Evolutionary conservation across 2,329 filamentous ascomycete species (phyloP), one percentile per base, ranked within the genome.

Genomic region (Stachybotrys echinatus): DNA sequence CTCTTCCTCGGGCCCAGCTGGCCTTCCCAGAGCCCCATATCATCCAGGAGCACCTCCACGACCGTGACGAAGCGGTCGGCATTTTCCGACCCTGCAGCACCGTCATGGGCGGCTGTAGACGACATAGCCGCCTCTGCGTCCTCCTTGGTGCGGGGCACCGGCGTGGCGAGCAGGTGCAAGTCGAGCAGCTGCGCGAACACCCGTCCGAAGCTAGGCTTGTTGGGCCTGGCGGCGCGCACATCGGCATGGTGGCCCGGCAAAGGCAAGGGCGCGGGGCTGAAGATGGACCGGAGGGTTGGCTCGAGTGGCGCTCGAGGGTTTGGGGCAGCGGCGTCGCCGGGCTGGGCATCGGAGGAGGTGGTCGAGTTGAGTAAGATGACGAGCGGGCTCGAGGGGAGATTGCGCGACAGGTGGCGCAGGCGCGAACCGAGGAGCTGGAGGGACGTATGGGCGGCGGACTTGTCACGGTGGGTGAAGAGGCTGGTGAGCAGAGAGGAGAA

Each of bases 301-400:
- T 77, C 74, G 7, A 70, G 55, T 2, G 62, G 61, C 14, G 21
- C n/a, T 7, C 14, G n/a, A 19, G n/a, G 43, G 17, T 50, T 39
- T 12, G 48, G 10, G 27, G 27, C 10, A 10, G 27, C 27, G 27
- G 27, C 27, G 27, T 34, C 27, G 10, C 27, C 42, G 47, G 59
- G 20, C 44, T 14, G 23, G 48, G 23, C 31, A 51, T 48, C 34
- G 50, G 43, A 47, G 47, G 23, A 19, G 20, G 54, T 69, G 1
- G 75, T 79, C 0, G 74, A 73, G 65, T 84, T 84, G 50, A 83
- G 70, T 2, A 84, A 64, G 51, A 84, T 61, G 23, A 83, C 65
- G 6, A 84, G 69, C 2, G 79, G 73, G 12, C 63, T 69, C 12
- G 67, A 65, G 7, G 65, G 49, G 20, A 71, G 54, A 8, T 62